These are phyloP conservation scores for Diospyros kaki DNA, from an alignment of 148 eudicot species.

Conservation along the genomic window DNA sequence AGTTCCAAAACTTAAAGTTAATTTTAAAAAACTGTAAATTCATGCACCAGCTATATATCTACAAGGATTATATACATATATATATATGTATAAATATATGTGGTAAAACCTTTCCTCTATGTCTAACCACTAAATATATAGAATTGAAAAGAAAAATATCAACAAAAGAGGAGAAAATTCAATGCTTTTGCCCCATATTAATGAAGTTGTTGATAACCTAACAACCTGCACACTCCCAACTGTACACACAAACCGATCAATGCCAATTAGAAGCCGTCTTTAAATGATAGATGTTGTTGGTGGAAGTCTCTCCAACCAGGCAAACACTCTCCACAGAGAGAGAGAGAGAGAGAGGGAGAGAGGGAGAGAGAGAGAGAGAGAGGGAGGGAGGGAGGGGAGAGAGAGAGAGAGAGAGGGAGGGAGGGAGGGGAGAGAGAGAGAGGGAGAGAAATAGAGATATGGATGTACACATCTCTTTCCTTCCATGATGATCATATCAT, in stretches of 20 bases:
- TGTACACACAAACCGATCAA: neutral
- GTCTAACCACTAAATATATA: no score
- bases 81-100: no score
- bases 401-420: neutral
- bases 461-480: no score
- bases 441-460: neutral
- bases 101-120: no score
- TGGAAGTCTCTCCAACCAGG: no score
- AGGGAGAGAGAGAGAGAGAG: neutral
- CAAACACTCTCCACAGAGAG: neutral
- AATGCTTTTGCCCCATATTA: neutral
- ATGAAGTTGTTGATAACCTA: constrained; percentile 3
- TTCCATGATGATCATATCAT: neutral
- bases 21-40: no score
- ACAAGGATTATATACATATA: no score
- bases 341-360: neutral
- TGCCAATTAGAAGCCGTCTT: no score
- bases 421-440: neutral
- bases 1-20: no score
- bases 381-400: neutral
- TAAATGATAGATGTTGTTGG: no score
- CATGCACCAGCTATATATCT: no score
- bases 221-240: constrained; percentile 1
- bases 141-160: no score
- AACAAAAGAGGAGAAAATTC: neutral